Evolutionary conservation across 495 filamentous ascomycete species (phyloP), one percentile per base, ranked within the genome.

Genomic region (Talaromyces thailandensis): DNA sequence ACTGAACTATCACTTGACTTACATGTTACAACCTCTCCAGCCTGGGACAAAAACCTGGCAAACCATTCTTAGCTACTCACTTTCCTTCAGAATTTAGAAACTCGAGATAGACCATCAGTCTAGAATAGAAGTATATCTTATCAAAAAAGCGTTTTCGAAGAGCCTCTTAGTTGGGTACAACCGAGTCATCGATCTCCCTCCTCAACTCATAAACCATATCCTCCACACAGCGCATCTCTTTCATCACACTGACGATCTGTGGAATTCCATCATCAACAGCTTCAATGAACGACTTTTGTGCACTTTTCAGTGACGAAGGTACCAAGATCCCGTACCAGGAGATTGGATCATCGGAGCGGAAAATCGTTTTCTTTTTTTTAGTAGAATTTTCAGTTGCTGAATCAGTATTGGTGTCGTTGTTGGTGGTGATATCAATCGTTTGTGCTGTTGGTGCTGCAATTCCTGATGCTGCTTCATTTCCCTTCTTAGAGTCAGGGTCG

Each of bases 271-370:
- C 64, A 23, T 72, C 68, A 8, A 79, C 67, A 16, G 69, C 79
- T 21, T 67, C 67, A 11, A 68, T 75, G 56, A 83, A 83, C 24
- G 70, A 74, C 40, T 66, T 72, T 69, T 90, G 88, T 0, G 88
- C 86, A 24, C 68, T 74, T 56, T 85, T 82, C 43, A 92, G 77
- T 6, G 84, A 71, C 26, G 72, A 72, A 0, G 88, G 84, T 8
- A 85, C 79, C 0, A 91, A 72, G 37, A 91, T 80, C 5, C 88
- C 88, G 69, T 88, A 91, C 87, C 87, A 89, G 35, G 79, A 72
- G 50, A 91, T 76, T 5, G 88, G 87, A 67, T 91, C 82, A 40
- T 67, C 67, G 23, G 76, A 74, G 26, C 68, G 70, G 29, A 69
- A 67, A 4, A 43, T 43, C n/a, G 56, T 61, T 12, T 14, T 69